A percentile compares a stretch with the other conserved stretches of the same genome.
Conservation (phyloP, 192 early-diverging fungal genomes). For the Backusella luteola region DNA sequence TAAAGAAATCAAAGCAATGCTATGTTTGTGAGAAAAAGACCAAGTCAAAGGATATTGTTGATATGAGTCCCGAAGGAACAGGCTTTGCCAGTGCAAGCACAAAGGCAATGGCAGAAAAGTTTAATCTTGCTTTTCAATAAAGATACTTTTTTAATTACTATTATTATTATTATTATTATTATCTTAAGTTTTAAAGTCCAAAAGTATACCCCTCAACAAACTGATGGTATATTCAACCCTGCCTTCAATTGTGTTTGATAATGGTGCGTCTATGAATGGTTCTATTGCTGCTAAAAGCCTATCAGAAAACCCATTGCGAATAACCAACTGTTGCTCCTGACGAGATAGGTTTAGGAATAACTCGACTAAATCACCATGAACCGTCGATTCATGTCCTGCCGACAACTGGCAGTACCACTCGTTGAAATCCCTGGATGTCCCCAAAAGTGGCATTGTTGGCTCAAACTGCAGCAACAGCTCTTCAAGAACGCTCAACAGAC, state of each 20-base stretch:
- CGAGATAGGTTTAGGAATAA: background rate
- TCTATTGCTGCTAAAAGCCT: background rate
- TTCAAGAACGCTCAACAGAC: slow-evolving; percentile 5
- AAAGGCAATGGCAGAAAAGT: slow-evolving; percentile 59
- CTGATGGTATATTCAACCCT: background rate
- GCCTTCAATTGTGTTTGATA: background rate
- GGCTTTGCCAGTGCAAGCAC: slow-evolving; percentile 65
- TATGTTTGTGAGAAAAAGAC: slow-evolving; percentile 65
- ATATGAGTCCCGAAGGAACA: slow-evolving; percentile 71
- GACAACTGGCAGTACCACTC: slow-evolving; percentile 15
- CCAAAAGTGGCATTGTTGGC: slow-evolving; percentile 4
- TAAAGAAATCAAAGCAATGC: slow-evolving; percentile 66
- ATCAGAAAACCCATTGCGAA: background rate
- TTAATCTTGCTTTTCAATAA: slow-evolving; percentile 70
- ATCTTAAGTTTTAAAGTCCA: background rate
- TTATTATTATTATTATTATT: background rate
- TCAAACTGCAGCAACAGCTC: background rate
- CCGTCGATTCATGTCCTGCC: background rate
- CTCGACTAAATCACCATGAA: slow-evolving; percentile 17
- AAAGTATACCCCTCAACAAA: background rate
- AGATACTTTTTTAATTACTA: background rate
- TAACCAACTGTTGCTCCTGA: background rate
- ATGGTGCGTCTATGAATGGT: background rate
- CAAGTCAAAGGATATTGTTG: slow-evolving; percentile 68
- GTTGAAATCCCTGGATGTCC: background rate